Evolutionary conservation across 176 grass and related monocot genomes (phyloP), one percentile per base, ranked within the genome.

Genomic region (Microstegium vimineum): DNA sequence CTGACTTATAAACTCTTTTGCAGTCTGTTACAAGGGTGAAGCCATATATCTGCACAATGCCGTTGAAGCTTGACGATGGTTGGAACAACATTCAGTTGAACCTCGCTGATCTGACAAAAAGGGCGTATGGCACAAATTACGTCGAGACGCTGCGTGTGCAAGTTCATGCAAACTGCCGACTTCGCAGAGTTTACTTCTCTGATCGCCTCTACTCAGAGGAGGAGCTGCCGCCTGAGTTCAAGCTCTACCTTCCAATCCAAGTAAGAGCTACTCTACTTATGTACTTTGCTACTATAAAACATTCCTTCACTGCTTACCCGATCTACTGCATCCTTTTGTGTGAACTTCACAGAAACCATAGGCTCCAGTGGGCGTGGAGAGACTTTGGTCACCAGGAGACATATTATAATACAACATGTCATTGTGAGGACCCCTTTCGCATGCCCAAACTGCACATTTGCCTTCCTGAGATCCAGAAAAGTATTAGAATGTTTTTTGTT

Each of bases 31-130:
- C 96, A 25, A 89, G 93, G 60, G 91, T 98, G 17, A 91, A 98
- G 75, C 96, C 93, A 38, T 98, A 93, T 51, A 93, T 98, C 28
- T 98, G 96, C 80, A 98, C 93, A 63, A 98, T 98, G 96, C 89
- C 93, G 0, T 41, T 95, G 69, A 91, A 84, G 80, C 85, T 98
- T 49, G 93, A 95, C 0, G 89, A 98, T 8, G 96, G 87, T 7
- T 98, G 96, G 93, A 98, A 98, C 85, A 93, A 95, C 81, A 88
- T 98, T 69, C 93, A 93, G 79, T 75, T 93, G 67, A 98, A 98
- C 33, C 96, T 98, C 0, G 62, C 77, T 40, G 93, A 98, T 72
- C 77, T 98, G 66, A 98, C 93, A 15, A 93, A 90, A 73, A 78
- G 87, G 30, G 93, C 93, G 5, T 98, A 98, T 18, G 96, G 96